Base-by-base conservation (phyloP, 1,284 basidiomycete species). In the Trichosporon sp. region DNA sequence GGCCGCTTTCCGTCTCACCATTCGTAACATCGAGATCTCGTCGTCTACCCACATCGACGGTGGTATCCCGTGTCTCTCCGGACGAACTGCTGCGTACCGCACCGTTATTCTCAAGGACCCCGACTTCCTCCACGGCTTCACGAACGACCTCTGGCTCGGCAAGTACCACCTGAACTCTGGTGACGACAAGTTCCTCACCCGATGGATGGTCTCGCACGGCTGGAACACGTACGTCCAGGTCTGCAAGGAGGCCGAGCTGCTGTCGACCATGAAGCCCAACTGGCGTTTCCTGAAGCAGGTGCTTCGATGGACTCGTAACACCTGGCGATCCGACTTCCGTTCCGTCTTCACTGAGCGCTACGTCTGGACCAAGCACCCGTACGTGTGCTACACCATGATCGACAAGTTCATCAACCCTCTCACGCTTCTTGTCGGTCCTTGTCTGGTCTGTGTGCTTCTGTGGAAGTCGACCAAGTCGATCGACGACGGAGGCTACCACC, bases 231-330 rank as follows among this genome's bases (percentile, higher is more conserved):
- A 93, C 81, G 92, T 95, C 58, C 93, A 95, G 80, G 90, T 90
- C 77, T 95, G 92, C 86, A 89, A 89, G 80, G 92, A 95, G 84
- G 92, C 92, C 15, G 93, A 95, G 84, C 85, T 95, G 47, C 85
- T 94, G 66, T 92, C 90, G 82, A 95, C 93, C 65, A 96, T 95
- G 93, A 96, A 96, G 83, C 93, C 93, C 47, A 92, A 95, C 84
- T 95, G 92, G 93, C 87, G 92, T 65, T 95, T 95, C 85, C 84
- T 95, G 80, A 93, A 94, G 83, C 93, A 95, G 81, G 93, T 95
- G 18, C 83, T 96, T 68, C 85, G 93, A 70, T 95, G 93, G 93
- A 96, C 93, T 15, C 85, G 93, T 73, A 95, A 95, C 84, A 95
- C 93, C 0, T 95, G 93, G 93, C 86, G 93, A 65, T 92, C 91